Base-by-base conservation (phyloP, 306 rosid species). In the Sicyos edulis region DNA sequence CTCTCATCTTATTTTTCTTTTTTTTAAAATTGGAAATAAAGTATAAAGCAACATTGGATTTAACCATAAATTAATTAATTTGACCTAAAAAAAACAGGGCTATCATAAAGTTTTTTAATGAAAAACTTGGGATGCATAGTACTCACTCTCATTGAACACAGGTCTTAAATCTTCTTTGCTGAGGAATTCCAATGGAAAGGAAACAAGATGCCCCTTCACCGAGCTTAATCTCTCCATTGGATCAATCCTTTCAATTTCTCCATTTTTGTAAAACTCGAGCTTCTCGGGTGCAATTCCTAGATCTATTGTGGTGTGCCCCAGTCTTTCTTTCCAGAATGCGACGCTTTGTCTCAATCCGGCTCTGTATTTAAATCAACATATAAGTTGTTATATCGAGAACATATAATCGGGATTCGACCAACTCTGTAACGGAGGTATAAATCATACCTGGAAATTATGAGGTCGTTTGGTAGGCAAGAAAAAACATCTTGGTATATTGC, bases 151-250 rank as follows among this genome's bases (percentile, higher is more conserved):
- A 52, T 83, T 93, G 81, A 93, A 91, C 29, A 87, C 91, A 26
- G 99, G 99, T 85, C 97, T 83, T n/a, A 93, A 79, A 76, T 85
- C 96, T 91, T 93, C 99, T 69, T 86, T 82, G 84, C 88, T 76
- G 88, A 93, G 85, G 83, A 93, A 93, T 74, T 93, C 95, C 82
- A 93, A 77, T 20, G 99, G 93, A 82, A 89, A 91, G 21, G 95
- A 91, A 51, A 91, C 99, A 17, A 93, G 97, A 81, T 93, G 97
- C 37, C 97, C 99, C 79, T 49, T 91, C 59, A 91, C 76, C 53
- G 85, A 74, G 63, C 76, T 80, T 80, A 93, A 82, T 84, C 96
- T 91, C 75, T 82, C 92, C 77, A 77, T 54, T 13, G 97, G 89
- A 78, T 89, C 86, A 1, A 80, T 79, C 70, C 32, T 85, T 68